Evolutionary conservation across 1,139 yeast genomes (phyloP), one percentile per base, ranked within the genome.

Genomic region (Pichia sp.): DNA sequence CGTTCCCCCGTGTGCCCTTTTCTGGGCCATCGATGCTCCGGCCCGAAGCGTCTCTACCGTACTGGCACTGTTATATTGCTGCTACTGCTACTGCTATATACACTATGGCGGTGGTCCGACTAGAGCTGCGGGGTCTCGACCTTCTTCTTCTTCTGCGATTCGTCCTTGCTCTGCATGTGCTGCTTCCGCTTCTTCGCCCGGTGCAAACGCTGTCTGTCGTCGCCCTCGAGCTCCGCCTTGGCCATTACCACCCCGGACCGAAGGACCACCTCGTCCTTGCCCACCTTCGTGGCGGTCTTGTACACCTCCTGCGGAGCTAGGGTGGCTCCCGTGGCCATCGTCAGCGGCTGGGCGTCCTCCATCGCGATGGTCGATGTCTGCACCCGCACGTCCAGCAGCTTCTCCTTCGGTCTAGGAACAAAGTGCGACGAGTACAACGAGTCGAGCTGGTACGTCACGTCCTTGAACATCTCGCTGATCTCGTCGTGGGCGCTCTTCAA

Each of bases 271-370:
- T 90, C 96, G 54, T 80, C 74, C 13, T 76, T 75, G 54, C 76
- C 75, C 16, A 73, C 71, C 36, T 75, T 71, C 41, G 78, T 76
- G 51, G 77, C 79, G 29, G 85, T 76, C 66, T 78, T 81, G 72
- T 86, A 93, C n/a, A 93, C 78, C 72, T 93, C 99, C 72, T 93
- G 99, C 45, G 99, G 99, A 1, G 99, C 99, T 64, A 93, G 77
- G 52, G 87, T 80, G n/a, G 85, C 75, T 31, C 85, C 89, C 38
- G 81, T 74, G 2, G 95, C 81, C 72, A 88, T 78, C 47, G 92
- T 85, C 54, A 89, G 76, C 49, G 99, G 99, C 72, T 92, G 98
- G 1, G 97, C 95, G 67, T 93, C 99, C 72, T 93, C 99, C 96
- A 92, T 89, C 6, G 85, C 69, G 53, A 93, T 85, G 1, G 96